Evolutionary conservation across 768 basidiomycete genomes (phyloP), one percentile per base, ranked within the genome.

Genomic region (Suillus fuscotomentosus): DNA sequence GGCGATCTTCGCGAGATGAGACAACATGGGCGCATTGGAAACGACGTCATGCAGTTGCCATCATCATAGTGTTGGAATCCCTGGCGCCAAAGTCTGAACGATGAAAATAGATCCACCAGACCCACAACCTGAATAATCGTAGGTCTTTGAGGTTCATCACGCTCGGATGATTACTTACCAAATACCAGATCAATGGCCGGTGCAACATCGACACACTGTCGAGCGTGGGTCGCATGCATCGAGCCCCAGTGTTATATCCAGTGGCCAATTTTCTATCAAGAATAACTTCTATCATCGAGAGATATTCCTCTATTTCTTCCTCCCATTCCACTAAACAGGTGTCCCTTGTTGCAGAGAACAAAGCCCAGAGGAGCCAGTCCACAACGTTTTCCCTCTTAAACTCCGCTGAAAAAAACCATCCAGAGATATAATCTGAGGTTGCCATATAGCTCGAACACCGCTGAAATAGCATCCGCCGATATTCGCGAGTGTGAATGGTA

Each of bases 311-410:
- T 2, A 89, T 68, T 69, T 88, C 88, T 3, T 84, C 84, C 15
- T 74, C 69, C 81, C 84, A 85, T 43, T 79, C 80, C 20, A 76
- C 65, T 24, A 67, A 61, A 5, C 66, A 54, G 11, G 75, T 69
- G 5, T 75, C 70, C 36, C 73, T 70, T 6, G 80, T 74, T 3
- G 78, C 72, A 1, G 82, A 82, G 70, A 88, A 89, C 27, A 89
- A 65, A 0, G 86, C 84, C 87, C 87, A 90, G 7, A 86, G 76
- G n/a, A 89, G 71, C 88, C 88, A 90, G 54, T 88, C 85, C 6
- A 77, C 55, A 47, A 83, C 73, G 65, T 89, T 87, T 20, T 82
- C 79, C 22, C 80, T 80, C 59, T 76, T 79, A 60, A 84, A 69
- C 10, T 55, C 67, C 2, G 74, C 56, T 5, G 75, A 76, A 8